Evolutionary conservation across 345 rosid genomes (phyloP).

Genomic region (Pugionium cornutum): DNA sequence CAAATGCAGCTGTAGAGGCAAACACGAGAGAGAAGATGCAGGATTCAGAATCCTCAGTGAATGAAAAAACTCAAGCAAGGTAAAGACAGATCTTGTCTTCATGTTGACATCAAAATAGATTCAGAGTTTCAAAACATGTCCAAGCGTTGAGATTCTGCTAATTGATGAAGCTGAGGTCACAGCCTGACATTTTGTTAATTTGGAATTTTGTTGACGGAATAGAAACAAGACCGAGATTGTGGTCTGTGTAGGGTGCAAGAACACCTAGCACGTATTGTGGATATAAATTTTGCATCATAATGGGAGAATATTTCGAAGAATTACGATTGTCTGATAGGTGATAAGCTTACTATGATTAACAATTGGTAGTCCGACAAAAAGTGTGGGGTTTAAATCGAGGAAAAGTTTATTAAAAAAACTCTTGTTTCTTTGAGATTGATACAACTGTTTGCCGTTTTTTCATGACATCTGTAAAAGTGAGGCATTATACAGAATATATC

Average conservation of each 20-base stretch:
- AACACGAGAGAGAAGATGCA: slow-evolving; percentile 31
- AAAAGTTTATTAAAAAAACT: too few relatives aligned
- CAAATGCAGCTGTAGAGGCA: slow-evolving; percentile 24
- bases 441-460: too few relatives aligned
- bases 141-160: slow-evolving; percentile 5
- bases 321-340: too few relatives aligned
- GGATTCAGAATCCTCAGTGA: slow-evolving; percentile 31
- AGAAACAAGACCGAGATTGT: slow-evolving; percentile 26
- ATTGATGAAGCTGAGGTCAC: slow-evolving; percentile 9
- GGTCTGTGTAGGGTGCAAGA: background rate
- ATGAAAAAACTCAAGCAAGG: slow-evolving; percentile 29
- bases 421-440: too few relatives aligned
- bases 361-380: too few relatives aligned
- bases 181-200: background rate
- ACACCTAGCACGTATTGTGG: too few relatives aligned
- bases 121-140: slow-evolving; percentile 21
- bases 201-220: slow-evolving; percentile 1
- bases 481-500: too few relatives aligned
- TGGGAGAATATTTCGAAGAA: too few relatives aligned
- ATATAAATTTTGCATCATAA: too few relatives aligned
- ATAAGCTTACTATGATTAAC: too few relatives aligned
- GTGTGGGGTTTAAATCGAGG: too few relatives aligned
- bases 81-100: slow-evolving; percentile 20
- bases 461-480: too few relatives aligned
- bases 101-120: slow-evolving; percentile 26